These are phyloP conservation scores for Exophiala aquamarina DNA, from an alignment of 2,329 filamentous ascomycete species.

Conservation along the genomic window DNA sequence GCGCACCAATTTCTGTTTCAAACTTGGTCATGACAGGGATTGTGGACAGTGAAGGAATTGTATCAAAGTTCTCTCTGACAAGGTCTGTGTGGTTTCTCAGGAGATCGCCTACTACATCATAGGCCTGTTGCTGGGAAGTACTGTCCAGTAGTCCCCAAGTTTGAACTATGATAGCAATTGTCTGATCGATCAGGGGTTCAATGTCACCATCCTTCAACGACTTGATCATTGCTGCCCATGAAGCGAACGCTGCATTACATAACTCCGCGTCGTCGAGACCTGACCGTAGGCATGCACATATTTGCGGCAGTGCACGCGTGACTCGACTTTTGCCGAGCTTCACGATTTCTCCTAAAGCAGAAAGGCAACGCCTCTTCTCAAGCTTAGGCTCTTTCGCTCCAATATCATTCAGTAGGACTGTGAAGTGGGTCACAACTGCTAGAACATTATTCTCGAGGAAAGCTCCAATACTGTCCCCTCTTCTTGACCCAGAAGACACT, in stretches of 20 bases:
- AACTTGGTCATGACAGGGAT: conserved; percentile 70
- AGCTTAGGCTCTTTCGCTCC: conserved; percentile 55
- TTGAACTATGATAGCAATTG: conserved; percentile 80
- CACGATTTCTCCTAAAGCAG: conserved; percentile 86
- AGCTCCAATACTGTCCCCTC: conserved; percentile 61
- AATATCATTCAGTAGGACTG: conserved; percentile 72
- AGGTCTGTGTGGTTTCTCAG: conserved; percentile 62
- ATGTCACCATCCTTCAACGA: conserved; percentile 77
- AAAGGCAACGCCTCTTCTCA: conserved; percentile 76
- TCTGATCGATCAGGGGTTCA: conserved; percentile 78
- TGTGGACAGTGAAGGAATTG: conserved; percentile 73
- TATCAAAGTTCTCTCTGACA: conserved; percentile 67
- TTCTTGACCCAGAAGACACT: conserved; percentile 46
- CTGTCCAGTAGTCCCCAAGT: conserved; percentile 72
- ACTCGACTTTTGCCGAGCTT: conserved; percentile 71
- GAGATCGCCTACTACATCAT: conserved; percentile 64
- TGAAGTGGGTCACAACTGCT: conserved; percentile 81
- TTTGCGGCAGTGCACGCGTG: conserved; percentile 78
- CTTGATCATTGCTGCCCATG: conserved; percentile 78
- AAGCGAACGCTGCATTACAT: conserved; percentile 75
- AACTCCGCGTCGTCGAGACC: conserved; percentile 74
- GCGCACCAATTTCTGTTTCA: conserved; percentile 62
- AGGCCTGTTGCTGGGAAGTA: conserved; percentile 59
- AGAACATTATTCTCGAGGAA: conserved; percentile 85
- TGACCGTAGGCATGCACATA: conserved; percentile 87